A percentile compares a stretch with the other conserved stretches of the same genome.
These are phyloP conservation scores for Salix udensis DNA, from an alignment of 345 rosid species.

Conservation along the genomic window DNA sequence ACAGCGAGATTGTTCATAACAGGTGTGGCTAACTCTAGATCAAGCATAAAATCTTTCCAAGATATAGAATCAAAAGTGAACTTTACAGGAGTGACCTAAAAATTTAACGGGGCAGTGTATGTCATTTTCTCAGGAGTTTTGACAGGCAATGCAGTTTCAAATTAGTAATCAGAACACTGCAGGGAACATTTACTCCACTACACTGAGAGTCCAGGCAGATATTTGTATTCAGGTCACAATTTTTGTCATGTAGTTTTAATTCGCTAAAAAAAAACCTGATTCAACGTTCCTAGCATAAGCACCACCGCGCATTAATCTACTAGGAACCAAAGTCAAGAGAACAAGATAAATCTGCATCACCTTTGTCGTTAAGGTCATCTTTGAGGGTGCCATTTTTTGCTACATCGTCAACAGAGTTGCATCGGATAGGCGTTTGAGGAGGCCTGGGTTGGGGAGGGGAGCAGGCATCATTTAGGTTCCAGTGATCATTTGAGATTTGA, in stretches of 20 bases:
- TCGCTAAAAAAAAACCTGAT: not conserved
- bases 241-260: not conserved
- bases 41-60: not conserved
- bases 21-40: not conserved
- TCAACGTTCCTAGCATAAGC: not conserved
- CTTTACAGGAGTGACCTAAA: not conserved
- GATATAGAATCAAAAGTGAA: not conserved
- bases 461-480: constrained; percentile 18
- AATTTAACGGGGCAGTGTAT: not conserved
- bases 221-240: not conserved
- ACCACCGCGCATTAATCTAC: not conserved
- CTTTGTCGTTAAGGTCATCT: constrained; percentile 1
- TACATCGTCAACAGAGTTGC: constrained; percentile 12
- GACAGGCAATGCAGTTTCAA: not conserved
- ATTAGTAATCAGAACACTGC: not conserved
- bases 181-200: not conserved
- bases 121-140: not conserved
- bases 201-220: not conserved
- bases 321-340: not conserved
- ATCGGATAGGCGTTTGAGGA: constrained; percentile 12
- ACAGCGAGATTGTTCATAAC: not conserved
- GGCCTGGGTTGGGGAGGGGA: constrained; percentile 18
- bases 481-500: constrained; percentile 25
- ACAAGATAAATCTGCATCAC: not conserved
- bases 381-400: not conserved